Evolutionary conservation across 768 basidiomycete genomes (phyloP).

Genomic region (Boletellus ananas): DNA sequence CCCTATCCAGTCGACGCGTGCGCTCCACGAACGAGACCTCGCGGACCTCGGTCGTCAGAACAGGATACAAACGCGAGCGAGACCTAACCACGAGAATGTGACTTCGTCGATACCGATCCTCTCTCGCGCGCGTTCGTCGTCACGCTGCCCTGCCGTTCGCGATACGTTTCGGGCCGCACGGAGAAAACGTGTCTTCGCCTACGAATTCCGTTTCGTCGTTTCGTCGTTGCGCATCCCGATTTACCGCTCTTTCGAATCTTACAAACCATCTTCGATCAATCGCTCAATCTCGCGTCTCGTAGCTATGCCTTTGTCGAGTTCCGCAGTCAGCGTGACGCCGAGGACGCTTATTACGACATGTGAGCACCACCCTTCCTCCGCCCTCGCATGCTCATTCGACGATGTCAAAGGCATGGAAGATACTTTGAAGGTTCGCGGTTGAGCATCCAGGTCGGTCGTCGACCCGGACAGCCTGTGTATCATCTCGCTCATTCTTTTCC

Average conservation of each 20-base stretch:
- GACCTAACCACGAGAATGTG: slow-evolving; percentile 18
- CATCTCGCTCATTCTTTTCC: not conserved
- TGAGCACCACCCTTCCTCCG: slow-evolving; percentile 34
- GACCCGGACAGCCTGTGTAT: not conserved
- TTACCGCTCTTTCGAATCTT: slow-evolving; percentile 36
- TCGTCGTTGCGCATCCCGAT: slow-evolving; percentile 25
- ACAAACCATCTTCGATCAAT: slow-evolving; percentile 35
- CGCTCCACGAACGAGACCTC: slow-evolving; percentile 32
- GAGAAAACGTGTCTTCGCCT: slow-evolving; percentile 29
- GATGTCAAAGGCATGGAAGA: slow-evolving; percentile 60
- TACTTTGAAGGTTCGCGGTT: slow-evolving; percentile 70
- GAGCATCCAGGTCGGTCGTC: slow-evolving; percentile 60
- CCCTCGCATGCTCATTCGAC: slow-evolving; percentile 9
- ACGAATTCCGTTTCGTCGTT: slow-evolving; percentile 25
- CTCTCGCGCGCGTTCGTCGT: slow-evolving; percentile 29
- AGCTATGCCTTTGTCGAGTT: slow-evolving; percentile 90
- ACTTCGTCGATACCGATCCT: slow-evolving; percentile 29
- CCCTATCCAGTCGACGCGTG: slow-evolving; percentile 38
- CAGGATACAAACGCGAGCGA: slow-evolving; percentile 31
- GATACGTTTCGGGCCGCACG: slow-evolving; percentile 25
- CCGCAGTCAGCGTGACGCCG: slow-evolving; percentile 71
- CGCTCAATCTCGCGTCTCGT: slow-evolving; percentile 59
- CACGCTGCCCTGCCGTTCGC: slow-evolving; percentile 20
- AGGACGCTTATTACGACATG: slow-evolving; percentile 84
- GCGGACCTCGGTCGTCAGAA: slow-evolving; percentile 20